Percentiles rank a stretch among this genome's conserved stretches.
Evolutionary conservation across 2,329 filamentous ascomycete genomes (phyloP).

Genomic region (Chaetomium strumarium): DNA sequence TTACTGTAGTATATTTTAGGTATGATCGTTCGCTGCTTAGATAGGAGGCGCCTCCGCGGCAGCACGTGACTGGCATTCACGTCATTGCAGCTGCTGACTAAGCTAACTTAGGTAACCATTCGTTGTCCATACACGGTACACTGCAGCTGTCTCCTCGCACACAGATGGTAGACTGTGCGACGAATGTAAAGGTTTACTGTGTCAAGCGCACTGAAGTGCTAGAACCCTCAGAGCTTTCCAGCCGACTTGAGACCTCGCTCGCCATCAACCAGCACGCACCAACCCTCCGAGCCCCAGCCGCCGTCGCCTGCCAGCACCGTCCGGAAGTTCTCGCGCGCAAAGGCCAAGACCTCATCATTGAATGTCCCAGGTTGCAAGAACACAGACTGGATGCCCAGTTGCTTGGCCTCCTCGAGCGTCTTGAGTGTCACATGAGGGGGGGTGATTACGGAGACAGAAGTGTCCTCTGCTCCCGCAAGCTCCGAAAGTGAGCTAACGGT

Average conservation of each 20-base stretch:
- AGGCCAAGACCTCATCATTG: slow-evolving; percentile 66
- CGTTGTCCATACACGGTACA: too few relatives aligned
- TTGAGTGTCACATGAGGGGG: slow-evolving; percentile 70
- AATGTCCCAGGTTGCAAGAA: slow-evolving; percentile 92
- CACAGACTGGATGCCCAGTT: slow-evolving; percentile 65
- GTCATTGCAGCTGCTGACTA: too few relatives aligned
- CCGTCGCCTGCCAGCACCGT: slow-evolving; percentile 63
- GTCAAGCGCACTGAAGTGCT: too few relatives aligned
- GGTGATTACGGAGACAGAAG: slow-evolving; percentile 80
- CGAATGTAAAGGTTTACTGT: too few relatives aligned
- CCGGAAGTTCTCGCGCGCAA: slow-evolving; percentile 59
- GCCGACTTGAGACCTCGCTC: slow-evolving; percentile 55
- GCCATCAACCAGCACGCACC: slow-evolving; percentile 84
- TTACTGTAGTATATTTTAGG: too few relatives aligned
- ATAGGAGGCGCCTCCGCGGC: too few relatives aligned
- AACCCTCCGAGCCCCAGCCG: slow-evolving; percentile 64
- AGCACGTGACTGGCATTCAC: too few relatives aligned
- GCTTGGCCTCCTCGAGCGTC: slow-evolving; percentile 71
- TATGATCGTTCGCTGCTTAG: too few relatives aligned
- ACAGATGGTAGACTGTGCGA: too few relatives aligned
- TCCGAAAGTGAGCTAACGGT: slow-evolving; percentile 61
- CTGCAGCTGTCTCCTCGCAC: too few relatives aligned
- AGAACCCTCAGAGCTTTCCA: slow-evolving; percentile 31
- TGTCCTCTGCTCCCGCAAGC: slow-evolving; percentile 61
- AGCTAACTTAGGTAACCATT: too few relatives aligned